Conservation (phyloP, 2,329 filamentous ascomycete species). For the Lasiodiplodia hormozganensis region DNA sequence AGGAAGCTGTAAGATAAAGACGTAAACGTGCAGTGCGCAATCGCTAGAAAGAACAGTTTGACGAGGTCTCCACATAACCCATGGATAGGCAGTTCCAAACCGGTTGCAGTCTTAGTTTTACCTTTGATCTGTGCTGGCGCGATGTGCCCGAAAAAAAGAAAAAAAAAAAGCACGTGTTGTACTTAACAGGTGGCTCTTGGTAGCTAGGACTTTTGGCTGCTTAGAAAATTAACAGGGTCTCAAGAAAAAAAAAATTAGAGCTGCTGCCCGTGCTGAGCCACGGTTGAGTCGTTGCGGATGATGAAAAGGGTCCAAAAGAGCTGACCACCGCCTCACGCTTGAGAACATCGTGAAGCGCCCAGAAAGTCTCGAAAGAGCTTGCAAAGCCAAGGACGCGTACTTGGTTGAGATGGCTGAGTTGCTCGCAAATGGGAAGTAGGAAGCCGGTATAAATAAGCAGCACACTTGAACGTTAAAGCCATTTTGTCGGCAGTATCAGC, state of each 20-base stretch:
- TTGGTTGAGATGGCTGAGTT: neutral
- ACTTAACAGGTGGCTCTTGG: too few relatives aligned
- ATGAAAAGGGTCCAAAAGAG: too few relatives aligned
- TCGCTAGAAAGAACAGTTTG: neutral
- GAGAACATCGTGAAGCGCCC: neutral
- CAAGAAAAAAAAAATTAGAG: too few relatives aligned
- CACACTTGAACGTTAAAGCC: neutral
- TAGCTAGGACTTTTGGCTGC: too few relatives aligned
- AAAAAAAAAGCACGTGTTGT: too few relatives aligned
- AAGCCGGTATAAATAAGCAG: neutral
- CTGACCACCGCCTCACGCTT: neutral
- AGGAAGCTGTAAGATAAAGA: too few relatives aligned
- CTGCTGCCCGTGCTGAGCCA: too few relatives aligned
- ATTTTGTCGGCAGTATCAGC: too few relatives aligned
- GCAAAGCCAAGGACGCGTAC: neutral
- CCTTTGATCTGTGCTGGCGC: too few relatives aligned
- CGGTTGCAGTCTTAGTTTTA: neutral
- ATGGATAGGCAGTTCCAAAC: neutral
- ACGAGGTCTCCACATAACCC: neutral
- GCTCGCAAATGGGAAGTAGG: neutral
- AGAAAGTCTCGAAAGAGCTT: neutral
- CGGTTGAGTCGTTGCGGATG: too few relatives aligned
- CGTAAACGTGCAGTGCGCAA: neutral
- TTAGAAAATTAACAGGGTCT: too few relatives aligned
- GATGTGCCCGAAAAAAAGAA: too few relatives aligned